Evolutionary conservation across 2,329 filamentous ascomycete genomes (phyloP).

Genomic region (Xylariomycetidae sp.): DNA sequence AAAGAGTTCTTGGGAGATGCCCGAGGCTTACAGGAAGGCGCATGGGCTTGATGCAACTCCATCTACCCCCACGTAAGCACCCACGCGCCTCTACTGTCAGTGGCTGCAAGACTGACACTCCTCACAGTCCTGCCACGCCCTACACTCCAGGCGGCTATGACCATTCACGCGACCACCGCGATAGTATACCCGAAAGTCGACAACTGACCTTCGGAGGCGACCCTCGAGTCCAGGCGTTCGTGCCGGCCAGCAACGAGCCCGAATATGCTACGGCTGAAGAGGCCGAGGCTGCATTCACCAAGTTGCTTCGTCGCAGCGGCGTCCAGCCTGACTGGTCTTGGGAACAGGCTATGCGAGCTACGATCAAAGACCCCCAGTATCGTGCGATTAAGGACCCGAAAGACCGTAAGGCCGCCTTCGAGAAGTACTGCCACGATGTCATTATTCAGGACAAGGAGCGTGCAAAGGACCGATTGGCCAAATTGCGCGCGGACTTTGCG

Average conservation of each 20-base stretch:
- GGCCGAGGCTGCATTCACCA: conserved; percentile 87
- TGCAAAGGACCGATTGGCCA: conserved; percentile 86
- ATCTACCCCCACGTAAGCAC: conserved; percentile 36
- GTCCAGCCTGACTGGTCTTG: conserved; percentile 90
- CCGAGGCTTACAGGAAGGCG: conserved; percentile 71
- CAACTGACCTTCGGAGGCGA: conserved; percentile 54
- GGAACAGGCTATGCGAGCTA: conserved; percentile 80
- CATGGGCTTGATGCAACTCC: conserved; percentile 52
- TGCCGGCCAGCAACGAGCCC: conserved; percentile 62
- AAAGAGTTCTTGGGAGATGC: conserved; percentile 92
- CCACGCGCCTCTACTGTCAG: no score
- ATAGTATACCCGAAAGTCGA: conserved; percentile 46
- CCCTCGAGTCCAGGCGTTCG: conserved; percentile 50
- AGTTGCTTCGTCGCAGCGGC: conserved; percentile 76
- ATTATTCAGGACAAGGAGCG: conserved; percentile 89
- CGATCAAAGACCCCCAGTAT: conserved; percentile 87
- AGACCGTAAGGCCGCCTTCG: conserved; percentile 84
- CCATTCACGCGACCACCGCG: conserved; percentile 30
- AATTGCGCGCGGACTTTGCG: conserved; percentile 88
- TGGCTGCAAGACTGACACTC: conserved; percentile 13
- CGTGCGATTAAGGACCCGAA: conserved; percentile 88
- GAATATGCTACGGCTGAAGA: conserved; percentile 78
- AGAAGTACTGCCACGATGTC: conserved; percentile 90
- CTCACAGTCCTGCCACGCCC: conserved; percentile 30
- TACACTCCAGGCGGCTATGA: conserved; percentile 39